Conservation (phyloP, 2,329 filamentous ascomycete species). For the Fusarium denticulatum region DNA sequence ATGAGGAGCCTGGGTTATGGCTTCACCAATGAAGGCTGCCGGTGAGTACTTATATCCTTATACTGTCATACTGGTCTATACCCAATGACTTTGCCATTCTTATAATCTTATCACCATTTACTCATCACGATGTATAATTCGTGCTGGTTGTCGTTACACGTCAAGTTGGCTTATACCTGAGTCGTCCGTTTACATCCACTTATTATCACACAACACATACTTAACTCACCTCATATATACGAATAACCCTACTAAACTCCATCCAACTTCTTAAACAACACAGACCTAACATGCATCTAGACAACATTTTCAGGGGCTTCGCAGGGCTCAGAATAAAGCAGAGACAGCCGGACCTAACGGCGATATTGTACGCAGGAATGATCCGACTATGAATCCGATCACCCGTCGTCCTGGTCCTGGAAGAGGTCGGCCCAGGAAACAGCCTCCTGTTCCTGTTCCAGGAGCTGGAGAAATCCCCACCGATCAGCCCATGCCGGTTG, state of each 20-base stretch:
- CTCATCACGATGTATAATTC: conserved; percentile 10
- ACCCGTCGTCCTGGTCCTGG: conserved; percentile 69
- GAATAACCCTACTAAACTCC: not conserved
- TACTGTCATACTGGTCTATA: conserved; percentile 3
- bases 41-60: conserved; percentile 56
- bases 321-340: conserved; percentile 64
- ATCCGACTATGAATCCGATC: conserved; percentile 67
- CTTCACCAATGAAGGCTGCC: conserved; percentile 72
- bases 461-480: conserved; percentile 18
- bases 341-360: conserved; percentile 51
- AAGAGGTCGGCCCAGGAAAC: conserved; percentile 63
- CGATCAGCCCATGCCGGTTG: conserved; percentile 14
- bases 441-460: conserved; percentile 39
- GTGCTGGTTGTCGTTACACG: conserved; percentile 6
- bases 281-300: conserved; percentile 48
- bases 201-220: not conserved
- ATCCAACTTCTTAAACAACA: not conserved
- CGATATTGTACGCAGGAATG: conserved; percentile 53
- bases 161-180: conserved; percentile 20
- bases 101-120: not conserved
- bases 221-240: not conserved
- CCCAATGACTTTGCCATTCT: not conserved
- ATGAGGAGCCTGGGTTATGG: conserved; percentile 69
- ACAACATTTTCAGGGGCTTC: conserved; percentile 70
- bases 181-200: not conserved